Base-by-base conservation (phyloP, 345 rosid species). In the Salix arbutifolia region DNA sequence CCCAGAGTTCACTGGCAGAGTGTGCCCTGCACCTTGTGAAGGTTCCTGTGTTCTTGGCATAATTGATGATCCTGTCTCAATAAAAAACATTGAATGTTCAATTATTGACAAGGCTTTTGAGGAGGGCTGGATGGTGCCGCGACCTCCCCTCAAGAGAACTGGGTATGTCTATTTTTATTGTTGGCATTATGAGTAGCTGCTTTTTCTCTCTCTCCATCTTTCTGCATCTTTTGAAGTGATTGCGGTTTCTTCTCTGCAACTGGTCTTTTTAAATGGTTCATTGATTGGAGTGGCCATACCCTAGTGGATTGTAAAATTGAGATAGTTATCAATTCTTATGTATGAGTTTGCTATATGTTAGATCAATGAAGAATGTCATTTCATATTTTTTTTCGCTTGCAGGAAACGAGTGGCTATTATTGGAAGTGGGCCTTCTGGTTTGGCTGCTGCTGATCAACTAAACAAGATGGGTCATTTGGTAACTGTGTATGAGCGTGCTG, bases 31-130 rank as follows among this genome's bases (percentile, higher is more conserved):
- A 71, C 99, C 99, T 8, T 96, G 99, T 80, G 99, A 96, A 87
- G 99, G 99, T 70, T 91, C 99, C 70, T 96, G 99, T 68, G 99
- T 96, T 68, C 98, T 96, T 65, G 99, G 99, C n/a, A 96, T 96
- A 40, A 96, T 96, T 80, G 99, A 96, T 82, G 94, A 96, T 83
- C 99, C 99, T 28, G 99, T 96, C 6, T 96, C 99, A 28, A 96
- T 96, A 72, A 96, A 96, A 78, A 91, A 75, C 77, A 96, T 96
- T 58, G 99, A 96, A 81, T 92, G 98, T 79, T 76, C 97, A 2
- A 96, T 96, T 71, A 93, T 96, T 42, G 99, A 96, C 83, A 94
- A 88, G 83, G 99, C 97, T 31, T 96, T 96, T 65, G 94, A 92
- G 82, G 99, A 96, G 84, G 98, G 99, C 26, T 96, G 99, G 99